Conservation (phyloP, 2,329 filamentous ascomycete species). For the Anthostomella pinea region DNA sequence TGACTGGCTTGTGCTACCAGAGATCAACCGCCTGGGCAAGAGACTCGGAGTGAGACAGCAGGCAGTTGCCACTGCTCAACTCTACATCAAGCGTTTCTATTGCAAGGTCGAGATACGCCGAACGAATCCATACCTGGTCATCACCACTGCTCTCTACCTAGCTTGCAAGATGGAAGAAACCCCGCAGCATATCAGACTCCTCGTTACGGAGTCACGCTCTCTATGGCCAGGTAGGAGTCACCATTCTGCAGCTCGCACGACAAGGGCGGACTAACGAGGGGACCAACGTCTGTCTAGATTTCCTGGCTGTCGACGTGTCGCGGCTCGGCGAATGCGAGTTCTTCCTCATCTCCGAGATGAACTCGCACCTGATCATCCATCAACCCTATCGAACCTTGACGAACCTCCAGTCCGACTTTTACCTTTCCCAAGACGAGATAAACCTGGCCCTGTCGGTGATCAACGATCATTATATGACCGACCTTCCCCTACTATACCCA, state of each 20-base stretch:
- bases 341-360: conserved; percentile 86
- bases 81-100: conserved; percentile 95
- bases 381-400: conserved; percentile 84
- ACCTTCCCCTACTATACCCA: conserved; percentile 79
- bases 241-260: not conserved
- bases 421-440: conserved; percentile 73
- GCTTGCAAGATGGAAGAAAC: conserved; percentile 98
- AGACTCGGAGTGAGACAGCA: conserved; percentile 85
- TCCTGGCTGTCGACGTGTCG: conserved; percentile 71
- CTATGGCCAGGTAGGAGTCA: conserved; percentile 67
- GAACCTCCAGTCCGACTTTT: conserved; percentile 66
- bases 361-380: conserved; percentile 83
- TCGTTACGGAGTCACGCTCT: conserved; percentile 80
- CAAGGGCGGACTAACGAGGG: conserved; percentile 16
- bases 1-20: conserved; percentile 46
- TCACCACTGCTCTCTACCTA: conserved; percentile 91
- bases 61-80: conserved; percentile 86
- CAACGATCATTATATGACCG: conserved; percentile 91
- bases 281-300: conserved; percentile 44
- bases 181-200: conserved; percentile 90
- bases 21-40: conserved; percentile 79
- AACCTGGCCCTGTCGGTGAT: conserved; percentile 77
- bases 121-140: conserved; percentile 89
- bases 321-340: conserved; percentile 94
- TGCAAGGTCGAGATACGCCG: conserved; percentile 84